A percentile compares a stretch with the other conserved stretches of the same genome.
Conservation (phyloP, 2,329 filamentous ascomycete species). For the Claviceps sp. region DNA sequence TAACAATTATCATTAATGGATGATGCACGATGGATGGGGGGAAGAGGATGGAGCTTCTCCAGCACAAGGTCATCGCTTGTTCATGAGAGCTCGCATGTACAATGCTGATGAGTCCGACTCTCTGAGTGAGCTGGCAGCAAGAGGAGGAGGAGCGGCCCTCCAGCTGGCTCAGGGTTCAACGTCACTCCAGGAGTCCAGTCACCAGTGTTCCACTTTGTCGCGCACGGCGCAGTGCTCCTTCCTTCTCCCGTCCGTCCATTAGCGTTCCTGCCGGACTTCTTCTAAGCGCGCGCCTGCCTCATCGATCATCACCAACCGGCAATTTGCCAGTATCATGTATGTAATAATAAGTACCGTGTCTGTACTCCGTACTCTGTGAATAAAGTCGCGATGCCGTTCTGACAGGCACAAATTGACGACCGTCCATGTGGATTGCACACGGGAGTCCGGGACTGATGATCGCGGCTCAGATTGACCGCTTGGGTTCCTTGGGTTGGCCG, state of each 20-base stretch:
- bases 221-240: background rate
- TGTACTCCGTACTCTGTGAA: no score
- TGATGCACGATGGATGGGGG: background rate
- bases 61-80: background rate
- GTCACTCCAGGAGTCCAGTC: no score
- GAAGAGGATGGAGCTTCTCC: background rate
- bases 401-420: background rate
- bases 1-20: background rate
- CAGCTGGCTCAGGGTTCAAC: no score
- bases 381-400: background rate
- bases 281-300: constrained; percentile 6
- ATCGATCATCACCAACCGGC: background rate
- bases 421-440: background rate
- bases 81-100: no score
- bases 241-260: background rate
- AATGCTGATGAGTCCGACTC: no score
- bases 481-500: no score
- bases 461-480: no score
- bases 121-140: no score
- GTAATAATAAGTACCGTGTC: background rate
- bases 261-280: background rate
- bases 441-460: no score
- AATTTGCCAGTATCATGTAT: no score
- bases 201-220: background rate
- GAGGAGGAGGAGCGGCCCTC: no score